Conservation (phyloP, 228 moss, liverwort and hornwort species). For the Sphagnum fallax region DNA sequence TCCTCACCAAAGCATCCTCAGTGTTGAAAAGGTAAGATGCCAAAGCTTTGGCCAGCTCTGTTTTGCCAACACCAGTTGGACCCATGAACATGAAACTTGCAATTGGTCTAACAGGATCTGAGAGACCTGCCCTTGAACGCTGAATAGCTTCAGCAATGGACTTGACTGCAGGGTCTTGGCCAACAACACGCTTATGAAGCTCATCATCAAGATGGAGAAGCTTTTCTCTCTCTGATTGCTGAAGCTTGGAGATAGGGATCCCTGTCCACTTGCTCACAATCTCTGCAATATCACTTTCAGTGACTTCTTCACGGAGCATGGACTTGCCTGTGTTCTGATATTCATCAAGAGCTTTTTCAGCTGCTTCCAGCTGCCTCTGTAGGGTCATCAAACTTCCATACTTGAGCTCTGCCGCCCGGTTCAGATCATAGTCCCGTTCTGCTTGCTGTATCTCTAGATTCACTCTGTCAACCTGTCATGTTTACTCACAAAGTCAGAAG, state of each 20-base stretch:
- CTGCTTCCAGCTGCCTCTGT: slow-evolving; percentile 32
- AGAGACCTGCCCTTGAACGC: slow-evolving; percentile 62
- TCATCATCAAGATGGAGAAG: slow-evolving; percentile 55
- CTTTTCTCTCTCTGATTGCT: slow-evolving; percentile 49
- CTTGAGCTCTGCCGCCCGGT: slow-evolving; percentile 47
- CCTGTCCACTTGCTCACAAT: slow-evolving; percentile 64
- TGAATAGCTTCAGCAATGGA: slow-evolving; percentile 65
- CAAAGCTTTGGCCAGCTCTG: slow-evolving; percentile 57
- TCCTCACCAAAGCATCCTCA: slow-evolving; percentile 24
- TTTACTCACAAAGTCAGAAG: neutral
- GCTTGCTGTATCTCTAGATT: slow-evolving; percentile 59
- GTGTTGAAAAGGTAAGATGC: slow-evolving; percentile 45
- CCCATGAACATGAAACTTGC: slow-evolving; percentile 83
- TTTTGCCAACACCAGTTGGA: slow-evolving; percentile 70
- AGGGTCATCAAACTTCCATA: slow-evolving; percentile 45
- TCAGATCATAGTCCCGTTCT: slow-evolving; percentile 45
- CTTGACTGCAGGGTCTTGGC: slow-evolving; percentile 60
- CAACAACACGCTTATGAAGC: slow-evolving; percentile 56
- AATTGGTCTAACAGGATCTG: slow-evolving; percentile 60
- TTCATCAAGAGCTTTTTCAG: slow-evolving; percentile 53
- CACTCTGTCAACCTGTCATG: slow-evolving; percentile 34
- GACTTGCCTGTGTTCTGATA: slow-evolving; percentile 46
- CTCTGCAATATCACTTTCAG: slow-evolving; percentile 45
- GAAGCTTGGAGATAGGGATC: slow-evolving; percentile 48
- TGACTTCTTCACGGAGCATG: slow-evolving; percentile 47